Evolutionary conservation across 805 yeast genomes (phyloP).

Genomic region (Brettanomyces anomalus): DNA sequence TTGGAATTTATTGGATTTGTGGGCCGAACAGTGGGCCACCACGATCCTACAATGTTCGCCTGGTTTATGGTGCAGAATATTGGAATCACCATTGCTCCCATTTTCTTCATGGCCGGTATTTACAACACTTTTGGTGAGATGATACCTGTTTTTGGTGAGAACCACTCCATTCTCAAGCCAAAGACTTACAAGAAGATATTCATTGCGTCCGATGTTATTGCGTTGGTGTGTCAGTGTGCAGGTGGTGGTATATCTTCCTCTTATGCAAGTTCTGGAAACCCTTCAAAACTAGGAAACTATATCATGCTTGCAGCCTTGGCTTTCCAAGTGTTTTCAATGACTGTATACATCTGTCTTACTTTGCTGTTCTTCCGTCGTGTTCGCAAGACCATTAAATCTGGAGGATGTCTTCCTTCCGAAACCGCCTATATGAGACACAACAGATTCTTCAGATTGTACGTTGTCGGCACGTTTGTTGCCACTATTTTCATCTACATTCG

Average conservation of each 20-base stretch:
- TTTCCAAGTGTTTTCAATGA: constrained; percentile 61
- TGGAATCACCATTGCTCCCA: constrained; percentile 64
- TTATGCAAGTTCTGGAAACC: constrained; percentile 21
- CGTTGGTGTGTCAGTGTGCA: constrained; percentile 53
- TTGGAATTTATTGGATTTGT: constrained; percentile 59
- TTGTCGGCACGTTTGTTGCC: background rate
- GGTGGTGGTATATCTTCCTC: constrained; percentile 66
- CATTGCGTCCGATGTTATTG: constrained; percentile 48
- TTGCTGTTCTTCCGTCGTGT: constrained; percentile 34
- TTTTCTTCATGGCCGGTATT: constrained; percentile 69
- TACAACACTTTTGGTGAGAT: constrained; percentile 59
- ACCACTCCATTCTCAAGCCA: constrained; percentile 41
- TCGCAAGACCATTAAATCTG: constrained; percentile 11
- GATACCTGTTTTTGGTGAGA: constrained; percentile 45
- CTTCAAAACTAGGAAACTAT: constrained; percentile 16
- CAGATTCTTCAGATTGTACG: background rate
- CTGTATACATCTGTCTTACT: constrained; percentile 42
- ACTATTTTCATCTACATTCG: constrained; percentile 43
- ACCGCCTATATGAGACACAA: background rate
- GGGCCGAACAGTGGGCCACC: constrained; percentile 40
- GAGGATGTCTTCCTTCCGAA: background rate
- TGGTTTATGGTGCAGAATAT: constrained; percentile 51
- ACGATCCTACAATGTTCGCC: constrained; percentile 19
- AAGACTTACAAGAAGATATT: constrained; percentile 50
- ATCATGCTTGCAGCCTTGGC: constrained; percentile 70